Evolutionary conservation across 176 grass and related monocot genomes (phyloP).

Genomic region (Zea luxurians): DNA sequence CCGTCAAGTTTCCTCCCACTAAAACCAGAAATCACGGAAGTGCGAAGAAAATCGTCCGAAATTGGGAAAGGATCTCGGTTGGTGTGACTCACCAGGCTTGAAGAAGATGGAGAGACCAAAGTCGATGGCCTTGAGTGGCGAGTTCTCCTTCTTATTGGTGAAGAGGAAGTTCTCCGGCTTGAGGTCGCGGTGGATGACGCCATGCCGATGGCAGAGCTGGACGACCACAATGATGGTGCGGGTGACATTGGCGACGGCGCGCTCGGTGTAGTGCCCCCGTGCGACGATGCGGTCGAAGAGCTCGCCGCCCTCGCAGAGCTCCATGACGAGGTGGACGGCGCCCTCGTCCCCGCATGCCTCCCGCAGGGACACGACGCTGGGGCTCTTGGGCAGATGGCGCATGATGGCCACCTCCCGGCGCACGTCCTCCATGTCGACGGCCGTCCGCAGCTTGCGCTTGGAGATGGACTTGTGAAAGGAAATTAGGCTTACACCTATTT

Average conservation of each 20-base stretch:
- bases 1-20: too few relatives aligned
- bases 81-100: conserved; percentile 66
- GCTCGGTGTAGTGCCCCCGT: conserved; percentile 89
- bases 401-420: conserved; percentile 96
- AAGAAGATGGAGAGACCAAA: conserved; percentile 99
- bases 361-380: conserved; percentile 71
- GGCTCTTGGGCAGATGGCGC: conserved; percentile 82
- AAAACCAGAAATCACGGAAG: too few relatives aligned
- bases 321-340: conserved; percentile 97
- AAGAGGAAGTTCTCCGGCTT: conserved; percentile 98
- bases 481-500: too few relatives aligned
- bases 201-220: conserved; percentile 94
- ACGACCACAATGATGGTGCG: conserved; percentile 95
- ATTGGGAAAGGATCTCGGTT: conserved; percentile 45
- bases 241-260: conserved; percentile 70
- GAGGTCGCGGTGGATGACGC: conserved; percentile 94
- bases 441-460: conserved; percentile 90
- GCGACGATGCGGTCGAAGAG: conserved; percentile 99
- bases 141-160: conserved; percentile 97
- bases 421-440: conserved; percentile 97
- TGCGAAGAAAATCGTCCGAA: conserved; percentile 23
- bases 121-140: conserved; percentile 92
- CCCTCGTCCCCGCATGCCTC: conserved; percentile 96
- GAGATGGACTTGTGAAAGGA: conserved; percentile 99
- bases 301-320: conserved; percentile 99